These are phyloP conservation scores for barley (Hordeum vulgare) DNA, from an alignment of 176 grass and related monocot genomes.

Conservation along the genomic window DNA sequence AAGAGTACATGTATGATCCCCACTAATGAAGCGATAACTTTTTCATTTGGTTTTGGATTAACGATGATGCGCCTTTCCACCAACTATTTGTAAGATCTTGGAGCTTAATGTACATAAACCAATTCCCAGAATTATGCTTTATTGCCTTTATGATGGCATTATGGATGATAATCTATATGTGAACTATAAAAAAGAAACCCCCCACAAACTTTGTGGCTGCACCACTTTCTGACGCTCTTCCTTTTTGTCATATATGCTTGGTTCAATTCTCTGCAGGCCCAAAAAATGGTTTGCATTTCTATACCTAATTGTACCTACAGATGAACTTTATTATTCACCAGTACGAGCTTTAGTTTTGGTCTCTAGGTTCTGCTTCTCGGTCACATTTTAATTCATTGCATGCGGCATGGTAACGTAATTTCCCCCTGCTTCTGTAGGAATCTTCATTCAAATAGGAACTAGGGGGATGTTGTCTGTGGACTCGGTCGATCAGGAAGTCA, in stretches of 20 bases:
- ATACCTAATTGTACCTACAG: not conserved
- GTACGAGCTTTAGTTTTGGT: not conserved
- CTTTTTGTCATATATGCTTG: not conserved
- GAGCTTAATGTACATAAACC: not conserved
- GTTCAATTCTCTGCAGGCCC: not conserved
- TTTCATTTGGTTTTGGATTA: not conserved
- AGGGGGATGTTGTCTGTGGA: not conserved
- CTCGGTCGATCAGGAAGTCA: not conserved
- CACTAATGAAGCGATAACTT: not conserved
- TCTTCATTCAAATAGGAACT: not conserved
- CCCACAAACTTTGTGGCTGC: not conserved
- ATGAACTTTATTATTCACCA: not conserved
- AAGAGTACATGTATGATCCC: not conserved
- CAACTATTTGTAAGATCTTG: not conserved
- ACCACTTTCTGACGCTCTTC: not conserved
- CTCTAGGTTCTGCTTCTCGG: not conserved
- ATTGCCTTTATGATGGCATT: constrained; percentile 1
- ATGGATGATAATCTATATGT: not conserved
- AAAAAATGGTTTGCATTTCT: not conserved
- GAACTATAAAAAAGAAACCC: not conserved
- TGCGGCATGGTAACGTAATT: not conserved
- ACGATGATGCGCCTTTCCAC: not conserved
- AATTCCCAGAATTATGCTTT: not conserved
- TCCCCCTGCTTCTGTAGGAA: not conserved
- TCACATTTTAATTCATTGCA: not conserved